Percentiles rank a stretch among this genome's conserved stretches.
Conservation (phyloP, 371 early-diverging fungal genomes). For the Funneliformis caledonium region DNA sequence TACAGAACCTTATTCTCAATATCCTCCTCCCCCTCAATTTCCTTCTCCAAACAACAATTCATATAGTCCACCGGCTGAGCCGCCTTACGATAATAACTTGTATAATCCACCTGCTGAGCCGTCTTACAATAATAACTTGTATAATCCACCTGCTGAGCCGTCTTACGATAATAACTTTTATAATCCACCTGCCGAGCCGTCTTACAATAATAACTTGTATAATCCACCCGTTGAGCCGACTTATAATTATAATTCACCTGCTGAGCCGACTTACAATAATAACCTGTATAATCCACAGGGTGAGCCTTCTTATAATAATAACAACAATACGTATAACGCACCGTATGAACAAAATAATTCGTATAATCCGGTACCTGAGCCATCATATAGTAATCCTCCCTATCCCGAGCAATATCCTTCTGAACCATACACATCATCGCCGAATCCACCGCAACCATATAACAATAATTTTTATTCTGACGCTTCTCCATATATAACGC, state of each 20-base stretch:
- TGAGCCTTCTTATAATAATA: too few species aligned
- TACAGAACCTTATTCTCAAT: not conserved
- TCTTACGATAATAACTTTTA: too few species aligned
- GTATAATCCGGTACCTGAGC: not conserved
- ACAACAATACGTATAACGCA: too few species aligned
- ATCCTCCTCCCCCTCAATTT: not conserved
- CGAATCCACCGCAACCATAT: not conserved
- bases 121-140: not conserved
- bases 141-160: not conserved
- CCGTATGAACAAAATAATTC: not conserved
- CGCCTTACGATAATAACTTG: not conserved
- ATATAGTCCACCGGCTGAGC: not conserved
- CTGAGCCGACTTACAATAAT: too few species aligned
- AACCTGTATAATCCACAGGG: too few species aligned
- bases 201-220: not conserved
- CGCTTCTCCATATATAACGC: not conserved
- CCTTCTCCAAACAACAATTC: not conserved
- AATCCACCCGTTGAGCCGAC: too few species aligned
- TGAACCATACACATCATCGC: not conserved
- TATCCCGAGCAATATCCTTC: not conserved
- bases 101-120: not conserved
- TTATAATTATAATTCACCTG: too few species aligned
- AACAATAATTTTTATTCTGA: not conserved
- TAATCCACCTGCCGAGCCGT: not conserved
- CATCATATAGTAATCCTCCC: not conserved